Base-by-base conservation (phyloP, 2,329 filamentous ascomycete genomes). In the Alternaria solani region DNA sequence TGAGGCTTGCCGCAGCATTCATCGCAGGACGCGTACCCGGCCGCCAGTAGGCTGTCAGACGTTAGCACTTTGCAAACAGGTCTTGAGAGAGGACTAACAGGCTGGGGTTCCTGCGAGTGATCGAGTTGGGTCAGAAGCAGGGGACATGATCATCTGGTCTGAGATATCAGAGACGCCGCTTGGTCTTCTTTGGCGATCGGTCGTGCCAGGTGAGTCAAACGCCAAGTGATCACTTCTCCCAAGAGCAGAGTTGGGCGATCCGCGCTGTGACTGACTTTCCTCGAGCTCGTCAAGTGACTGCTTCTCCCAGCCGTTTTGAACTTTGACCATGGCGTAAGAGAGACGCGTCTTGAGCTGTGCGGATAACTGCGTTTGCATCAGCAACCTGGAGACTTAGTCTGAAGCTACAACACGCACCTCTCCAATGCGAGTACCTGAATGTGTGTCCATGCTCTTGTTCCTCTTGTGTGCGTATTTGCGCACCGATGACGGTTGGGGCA, bases 271-370 rank as follows among this genome's bases (percentile, higher is more conserved):
- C 9, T 91, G 87, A 41, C 92, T 80, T 47, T 87, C 87, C 79
- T 94, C 92, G 30, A 94, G 87, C 78, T 94, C 91, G 56, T 91
- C 89, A 59, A 95, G 87, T 18, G 88, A 88, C 64, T 90, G 88
- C 51, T 89, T 86, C 79, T 96, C 91, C 90, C 93, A 95, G 59
- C 92, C 93, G 74, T 96, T 89, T 65, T 80, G 92, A 41, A 97
- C 91, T 79, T 97, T 97, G 75, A 96, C 86, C 86, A 96, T 95
- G 65, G 94, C 94, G 78, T 97, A 97, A 7, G 93, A 92, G 28
- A 98, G 85, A 70, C 93, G 91, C 51, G 93, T 89, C 74, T 90
- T 91, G 53, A 98, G 85, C 74, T 94, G 91, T 55, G 89, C 87
- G 41, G 92, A 93, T 55, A 92, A 81, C 91, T 93, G 75, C 46